phyloP scores from a whole-genome alignment of 2,329 filamentous ascomycete species.

The Fusarium sp. region DNA sequence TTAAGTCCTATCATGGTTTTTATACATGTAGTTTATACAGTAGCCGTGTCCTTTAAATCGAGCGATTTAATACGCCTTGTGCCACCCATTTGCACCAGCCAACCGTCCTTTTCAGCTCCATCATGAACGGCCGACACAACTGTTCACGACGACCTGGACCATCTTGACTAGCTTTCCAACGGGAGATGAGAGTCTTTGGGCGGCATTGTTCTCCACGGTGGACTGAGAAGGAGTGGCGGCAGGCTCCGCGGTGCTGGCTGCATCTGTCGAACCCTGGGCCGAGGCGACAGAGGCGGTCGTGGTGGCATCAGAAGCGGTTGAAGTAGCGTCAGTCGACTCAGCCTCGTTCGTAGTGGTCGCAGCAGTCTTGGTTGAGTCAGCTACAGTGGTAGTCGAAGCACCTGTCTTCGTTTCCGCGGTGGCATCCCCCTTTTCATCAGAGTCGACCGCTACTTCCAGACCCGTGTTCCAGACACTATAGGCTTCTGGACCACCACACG shows the following conservation, averaged over 20 bases:
- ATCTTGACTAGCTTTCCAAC: conserved; percentile 16
- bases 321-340: too few relatives aligned
- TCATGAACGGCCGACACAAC: background rate
- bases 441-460: background rate
- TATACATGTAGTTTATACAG: too few relatives aligned
- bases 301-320: too few relatives aligned
- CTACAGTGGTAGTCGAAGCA: background rate
- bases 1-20: too few relatives aligned
- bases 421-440: background rate
- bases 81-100: too few relatives aligned
- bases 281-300: background rate
- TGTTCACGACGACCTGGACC: background rate
- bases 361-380: background rate
- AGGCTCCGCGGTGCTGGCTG: background rate
- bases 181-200: conserved; percentile 18
- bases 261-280: background rate
- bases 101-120: too few relatives aligned
- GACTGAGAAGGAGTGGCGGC: conserved; percentile 17
- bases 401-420: background rate
- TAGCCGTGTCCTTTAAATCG: too few relatives aligned
- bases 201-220: conserved; percentile 13
- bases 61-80: too few relatives aligned
- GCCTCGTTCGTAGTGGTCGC: background rate
- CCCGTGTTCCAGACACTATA: conserved; percentile 5
- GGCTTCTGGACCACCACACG: background rate